Base-by-base conservation (phyloP, 768 basidiomycete genomes). In the Punctularia strigosozonata region DNA sequence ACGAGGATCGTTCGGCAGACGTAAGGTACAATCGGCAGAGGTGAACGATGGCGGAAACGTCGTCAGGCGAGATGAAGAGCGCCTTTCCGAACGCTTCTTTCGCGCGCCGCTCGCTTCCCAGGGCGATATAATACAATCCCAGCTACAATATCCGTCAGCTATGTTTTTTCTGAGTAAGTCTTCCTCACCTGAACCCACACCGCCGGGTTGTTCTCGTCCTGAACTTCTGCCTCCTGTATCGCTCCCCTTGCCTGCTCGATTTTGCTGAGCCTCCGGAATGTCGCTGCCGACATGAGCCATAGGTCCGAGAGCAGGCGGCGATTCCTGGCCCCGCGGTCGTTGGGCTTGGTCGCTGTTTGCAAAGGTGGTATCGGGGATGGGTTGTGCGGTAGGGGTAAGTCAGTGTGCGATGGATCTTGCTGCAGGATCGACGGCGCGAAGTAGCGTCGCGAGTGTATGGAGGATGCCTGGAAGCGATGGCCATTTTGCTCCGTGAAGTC, bases 251-350 rank as follows among this genome's bases (percentile, higher is more conserved):
- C 80, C 50, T 97, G 88, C 42, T 95, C 92, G 39, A 87, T 71
- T 61, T 90, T 90, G 8, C 87, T 87, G 39, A 84, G 62, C 43
- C 95, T 64, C 33, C 95, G 68, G 63, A 97, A 98, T 0, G 88
- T 95, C 13, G 95, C 90, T 1, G 94, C 88, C 5, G 82, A 85
- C 72, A 89, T 87, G 4, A 95, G 60, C 95, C 95, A 99, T 5
- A 97, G 61, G 48, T 89, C 78, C 42, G 81, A 85, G 42, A 95
- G 62, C 21, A 95, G 59, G 19, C 77, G 64, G 28, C 74, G 75
- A 45, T 78, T 80, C 18, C 68, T 65, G 15, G 65, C 66, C 3
- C 66, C 60, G 5, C 64, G 60, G 33, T 43, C 45, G 26, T 63
- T 67, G 37, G 54, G 51, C 37, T 63, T 66, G 38, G 58, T 48